A percentile compares a stretch with the other conserved stretches of the same genome.
phyloP scores from a whole-genome alignment of 2,329 filamentous ascomycete genomes.

The Sporothrix phasma region DNA sequence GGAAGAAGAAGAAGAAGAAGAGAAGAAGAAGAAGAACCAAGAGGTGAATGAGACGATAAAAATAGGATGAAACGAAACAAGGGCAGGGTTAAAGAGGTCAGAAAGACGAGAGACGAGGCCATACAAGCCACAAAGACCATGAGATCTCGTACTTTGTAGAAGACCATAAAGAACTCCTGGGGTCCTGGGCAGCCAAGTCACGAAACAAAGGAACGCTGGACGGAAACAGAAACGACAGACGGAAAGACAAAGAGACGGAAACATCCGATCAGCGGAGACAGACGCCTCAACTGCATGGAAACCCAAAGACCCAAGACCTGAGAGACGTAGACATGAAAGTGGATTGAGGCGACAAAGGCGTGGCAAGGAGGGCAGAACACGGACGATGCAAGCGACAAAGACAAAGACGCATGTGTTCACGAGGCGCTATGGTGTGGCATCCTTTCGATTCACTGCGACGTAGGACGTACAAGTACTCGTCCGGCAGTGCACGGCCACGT shows the following conservation, averaged over 20 bases:
- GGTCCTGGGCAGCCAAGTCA: too few species aligned
- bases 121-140: neutral
- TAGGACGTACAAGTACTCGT: too few species aligned
- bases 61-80: neutral
- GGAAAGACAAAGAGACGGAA: neutral
- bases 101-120: neutral
- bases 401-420: neutral
- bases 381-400: neutral
- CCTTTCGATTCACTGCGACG: too few species aligned
- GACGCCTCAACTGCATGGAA: too few species aligned
- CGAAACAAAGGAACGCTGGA: neutral
- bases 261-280: neutral
- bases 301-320: too few species aligned
- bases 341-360: too few species aligned
- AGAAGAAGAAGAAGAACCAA: neutral
- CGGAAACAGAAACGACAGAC: neutral
- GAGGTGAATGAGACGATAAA: neutral
- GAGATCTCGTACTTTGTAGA: too few species aligned
- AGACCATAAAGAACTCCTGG: neutral
- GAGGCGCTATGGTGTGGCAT: too few species aligned
- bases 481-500: conserved; percentile 9
- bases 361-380: neutral
- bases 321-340: too few species aligned
- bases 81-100: neutral
- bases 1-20: neutral